These are phyloP conservation scores for Eimeria maxima DNA, from an alignment of 169 alveolate genomes.

Conservation along the genomic window DNA sequence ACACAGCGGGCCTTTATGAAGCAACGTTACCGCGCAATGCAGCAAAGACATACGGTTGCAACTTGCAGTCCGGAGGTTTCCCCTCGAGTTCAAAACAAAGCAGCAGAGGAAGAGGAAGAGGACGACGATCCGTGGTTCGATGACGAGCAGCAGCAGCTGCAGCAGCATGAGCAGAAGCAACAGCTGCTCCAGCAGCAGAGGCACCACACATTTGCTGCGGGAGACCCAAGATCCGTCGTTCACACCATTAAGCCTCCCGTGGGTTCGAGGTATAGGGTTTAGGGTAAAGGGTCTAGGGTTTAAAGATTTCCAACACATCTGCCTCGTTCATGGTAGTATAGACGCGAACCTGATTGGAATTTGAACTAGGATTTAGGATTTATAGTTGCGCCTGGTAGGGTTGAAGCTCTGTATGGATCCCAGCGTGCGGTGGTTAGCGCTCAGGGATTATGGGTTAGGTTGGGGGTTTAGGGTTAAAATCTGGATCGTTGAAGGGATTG, in stretches of 20 bases:
- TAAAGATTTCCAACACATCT: not conserved
- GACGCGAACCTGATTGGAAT: too few species aligned
- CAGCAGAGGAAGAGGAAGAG: not conserved
- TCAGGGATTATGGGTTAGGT: not conserved
- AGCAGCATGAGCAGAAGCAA: slow-evolving; percentile 21
- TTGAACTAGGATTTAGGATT: not conserved
- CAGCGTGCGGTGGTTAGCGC: too few species aligned
- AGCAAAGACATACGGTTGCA: not conserved
- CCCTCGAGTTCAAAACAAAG: not conserved
- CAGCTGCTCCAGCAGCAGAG: slow-evolving; percentile 9
- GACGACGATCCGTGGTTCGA: not conserved
- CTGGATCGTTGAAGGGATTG: not conserved
- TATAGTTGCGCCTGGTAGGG: not conserved
- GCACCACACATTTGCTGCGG: not conserved
- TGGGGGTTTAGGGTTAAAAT: not conserved
- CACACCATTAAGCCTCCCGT: not conserved
- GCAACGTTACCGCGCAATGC: not conserved
- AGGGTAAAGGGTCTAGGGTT: slow-evolving; percentile 17
- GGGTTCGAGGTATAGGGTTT: not conserved
- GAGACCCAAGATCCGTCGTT: not conserved
- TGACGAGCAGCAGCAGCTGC: not conserved
- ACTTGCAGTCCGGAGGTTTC: not conserved
- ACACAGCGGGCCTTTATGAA: not conserved
- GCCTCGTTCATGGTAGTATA: too few species aligned
- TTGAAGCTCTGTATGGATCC: too few species aligned